phyloP scores from a whole-genome alignment of 768 basidiomycete genomes.

The Rickenella mellea region DNA sequence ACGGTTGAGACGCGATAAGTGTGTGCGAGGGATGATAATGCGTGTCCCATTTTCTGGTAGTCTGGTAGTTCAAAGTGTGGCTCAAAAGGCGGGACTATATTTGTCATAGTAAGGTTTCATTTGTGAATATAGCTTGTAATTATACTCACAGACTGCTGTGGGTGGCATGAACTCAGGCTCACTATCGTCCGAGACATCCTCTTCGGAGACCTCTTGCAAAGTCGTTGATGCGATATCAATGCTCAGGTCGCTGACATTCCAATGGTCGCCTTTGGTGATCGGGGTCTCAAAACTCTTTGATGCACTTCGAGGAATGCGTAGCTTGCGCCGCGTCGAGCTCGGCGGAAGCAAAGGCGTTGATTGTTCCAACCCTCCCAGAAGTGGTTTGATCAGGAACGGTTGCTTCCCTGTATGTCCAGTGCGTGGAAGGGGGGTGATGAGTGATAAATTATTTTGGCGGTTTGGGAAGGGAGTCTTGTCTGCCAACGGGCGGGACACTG shows the following conservation, averaged over 20 bases:
- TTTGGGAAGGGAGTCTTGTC: conserved; percentile 78
- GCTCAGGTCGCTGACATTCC: conserved; percentile 63
- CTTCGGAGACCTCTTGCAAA: conserved; percentile 15
- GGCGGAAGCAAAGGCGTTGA: conserved; percentile 34
- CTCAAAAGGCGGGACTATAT: conserved; percentile 31
- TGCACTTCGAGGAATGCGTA: conserved; percentile 43
- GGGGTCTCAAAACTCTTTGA: conserved; percentile 58
- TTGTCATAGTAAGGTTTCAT: neutral
- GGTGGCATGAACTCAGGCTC: conserved; percentile 52
- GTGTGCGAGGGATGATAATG: conserved; percentile 26
- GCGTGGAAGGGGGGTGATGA: conserved; percentile 18
- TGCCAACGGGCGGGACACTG: conserved; percentile 39
- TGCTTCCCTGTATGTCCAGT: conserved; percentile 26
- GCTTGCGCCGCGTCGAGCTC: conserved; percentile 59
- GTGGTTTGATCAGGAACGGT: conserved; percentile 17
- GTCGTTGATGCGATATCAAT: conserved; percentile 19
- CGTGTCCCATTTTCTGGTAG: conserved; percentile 31
- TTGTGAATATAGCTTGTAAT: neutral
- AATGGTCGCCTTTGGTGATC: conserved; percentile 51
- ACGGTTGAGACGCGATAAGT: conserved; percentile 18
- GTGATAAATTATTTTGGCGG: conserved; percentile 30
- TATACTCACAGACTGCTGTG: conserved; percentile 30
- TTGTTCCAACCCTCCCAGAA: conserved; percentile 11
- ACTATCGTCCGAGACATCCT: conserved; percentile 24
- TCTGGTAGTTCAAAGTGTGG: conserved; percentile 42